These are phyloP conservation scores for Annulohypoxylon nitens DNA, from an alignment of 495 filamentous ascomycete genomes.

Conservation along the genomic window DNA sequence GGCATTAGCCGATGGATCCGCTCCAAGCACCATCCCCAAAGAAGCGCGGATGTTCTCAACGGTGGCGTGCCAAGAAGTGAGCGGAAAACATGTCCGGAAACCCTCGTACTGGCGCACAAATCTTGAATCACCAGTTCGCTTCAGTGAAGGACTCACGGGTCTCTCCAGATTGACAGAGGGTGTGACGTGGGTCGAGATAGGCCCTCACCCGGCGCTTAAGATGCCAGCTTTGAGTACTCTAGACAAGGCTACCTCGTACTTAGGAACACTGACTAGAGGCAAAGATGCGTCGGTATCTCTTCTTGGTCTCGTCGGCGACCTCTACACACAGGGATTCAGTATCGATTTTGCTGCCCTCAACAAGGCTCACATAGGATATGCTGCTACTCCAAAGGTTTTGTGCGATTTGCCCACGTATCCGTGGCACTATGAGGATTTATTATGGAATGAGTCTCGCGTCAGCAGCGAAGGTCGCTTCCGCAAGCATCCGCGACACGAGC, in stretches of 20 bases:
- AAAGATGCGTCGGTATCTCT: background rate
- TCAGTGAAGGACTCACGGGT: slow-evolving; percentile 52
- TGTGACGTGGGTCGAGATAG: slow-evolving; percentile 64
- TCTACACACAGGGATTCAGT: background rate
- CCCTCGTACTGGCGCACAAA: slow-evolving; percentile 60
- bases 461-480: slow-evolving; percentile 54
- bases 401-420: slow-evolving; percentile 58
- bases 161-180: slow-evolving; percentile 41
- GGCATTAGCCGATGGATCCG: background rate
- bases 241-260: slow-evolving; percentile 1
- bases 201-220: slow-evolving; percentile 68
- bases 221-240: slow-evolving; percentile 1
- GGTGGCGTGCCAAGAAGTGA: slow-evolving; percentile 11
- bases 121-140: slow-evolving; percentile 56
- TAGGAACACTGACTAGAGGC: background rate
- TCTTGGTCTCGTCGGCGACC: background rate
- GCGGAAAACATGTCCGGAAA: background rate
- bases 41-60: background rate
- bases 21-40: background rate
- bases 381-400: background rate
- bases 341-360: slow-evolving; percentile 5
- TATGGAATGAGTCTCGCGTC: slow-evolving; percentile 54
- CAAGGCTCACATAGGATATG: background rate
- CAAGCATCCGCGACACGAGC: slow-evolving; percentile 50
- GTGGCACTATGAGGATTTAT: slow-evolving; percentile 53